Conservation (phyloP, 2,329 filamentous ascomycete genomes). For the Coniochaeta sp. region DNA sequence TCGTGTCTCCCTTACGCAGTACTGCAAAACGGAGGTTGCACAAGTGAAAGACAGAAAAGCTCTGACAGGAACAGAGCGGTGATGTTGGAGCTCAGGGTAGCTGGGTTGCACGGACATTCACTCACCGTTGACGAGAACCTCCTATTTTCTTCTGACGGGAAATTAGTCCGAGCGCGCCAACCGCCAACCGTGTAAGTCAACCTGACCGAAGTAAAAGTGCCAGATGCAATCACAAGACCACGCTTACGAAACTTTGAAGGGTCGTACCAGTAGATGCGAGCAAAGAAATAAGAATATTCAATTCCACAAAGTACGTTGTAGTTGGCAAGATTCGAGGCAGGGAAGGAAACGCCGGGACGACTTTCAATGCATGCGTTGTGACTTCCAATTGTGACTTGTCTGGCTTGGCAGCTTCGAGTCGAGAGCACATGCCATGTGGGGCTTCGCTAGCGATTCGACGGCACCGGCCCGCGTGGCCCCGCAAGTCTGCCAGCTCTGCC, state of each 20-base stretch:
- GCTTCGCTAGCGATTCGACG: neutral
- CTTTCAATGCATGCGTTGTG: neutral
- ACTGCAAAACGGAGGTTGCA: neutral
- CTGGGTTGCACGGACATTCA: neutral
- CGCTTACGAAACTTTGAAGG: too few relatives aligned
- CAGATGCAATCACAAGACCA: neutral
- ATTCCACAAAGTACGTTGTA: neutral
- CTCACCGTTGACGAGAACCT: constrained; percentile 1
- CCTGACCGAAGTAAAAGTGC: neutral
- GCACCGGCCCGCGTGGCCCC: neutral
- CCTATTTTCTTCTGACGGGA: neutral
- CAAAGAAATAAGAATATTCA: neutral
- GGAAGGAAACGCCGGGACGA: neutral
- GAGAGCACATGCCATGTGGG: neutral
- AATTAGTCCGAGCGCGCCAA: constrained; percentile 1
- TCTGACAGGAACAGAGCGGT: neutral
- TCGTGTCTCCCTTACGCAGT: too few relatives aligned
- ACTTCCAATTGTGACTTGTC: neutral
- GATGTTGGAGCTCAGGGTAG: neutral
- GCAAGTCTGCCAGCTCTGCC: neutral
- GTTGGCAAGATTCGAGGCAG: neutral
- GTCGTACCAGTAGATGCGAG: too few relatives aligned
- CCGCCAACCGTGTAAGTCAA: neutral
- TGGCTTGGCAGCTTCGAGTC: neutral
- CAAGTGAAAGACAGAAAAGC: too few relatives aligned